Evolutionary conservation across 164 flowering plant species (phyloP).

Genomic region (Vitis rotundifolia): DNA sequence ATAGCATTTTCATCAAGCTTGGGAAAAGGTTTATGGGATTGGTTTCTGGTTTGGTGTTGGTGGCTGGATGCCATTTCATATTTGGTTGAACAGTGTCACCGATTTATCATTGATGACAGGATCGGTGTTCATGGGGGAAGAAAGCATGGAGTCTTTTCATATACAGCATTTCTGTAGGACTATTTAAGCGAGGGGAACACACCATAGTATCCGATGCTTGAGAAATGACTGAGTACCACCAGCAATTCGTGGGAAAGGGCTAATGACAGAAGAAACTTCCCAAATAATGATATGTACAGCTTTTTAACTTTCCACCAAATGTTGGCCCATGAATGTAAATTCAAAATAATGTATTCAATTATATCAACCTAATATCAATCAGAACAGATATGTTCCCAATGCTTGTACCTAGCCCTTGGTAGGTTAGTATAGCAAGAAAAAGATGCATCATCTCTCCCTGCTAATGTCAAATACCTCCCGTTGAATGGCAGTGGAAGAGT

Average conservation of each 20-base stretch:
- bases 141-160: neutral
- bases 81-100: neutral
- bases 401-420: neutral
- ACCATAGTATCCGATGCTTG: no score
- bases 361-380: neutral
- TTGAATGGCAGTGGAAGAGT: no score
- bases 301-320: neutral
- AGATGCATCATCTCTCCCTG: neutral
- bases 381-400: no score
- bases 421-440: neutral
- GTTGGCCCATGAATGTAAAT: neutral
- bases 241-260: neutral
- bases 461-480: no score
- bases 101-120: neutral
- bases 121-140: neutral
- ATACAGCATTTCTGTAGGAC: neutral
- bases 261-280: neutral
- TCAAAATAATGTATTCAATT: neutral
- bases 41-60: no score
- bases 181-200: neutral
- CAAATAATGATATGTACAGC: conserved; percentile 7
- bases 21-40: neutral
- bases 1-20: neutral
- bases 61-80: no score
- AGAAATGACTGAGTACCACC: neutral